Conservation (phyloP, 192 early-diverging fungal species). For the Coemansia guatemalensis region DNA sequence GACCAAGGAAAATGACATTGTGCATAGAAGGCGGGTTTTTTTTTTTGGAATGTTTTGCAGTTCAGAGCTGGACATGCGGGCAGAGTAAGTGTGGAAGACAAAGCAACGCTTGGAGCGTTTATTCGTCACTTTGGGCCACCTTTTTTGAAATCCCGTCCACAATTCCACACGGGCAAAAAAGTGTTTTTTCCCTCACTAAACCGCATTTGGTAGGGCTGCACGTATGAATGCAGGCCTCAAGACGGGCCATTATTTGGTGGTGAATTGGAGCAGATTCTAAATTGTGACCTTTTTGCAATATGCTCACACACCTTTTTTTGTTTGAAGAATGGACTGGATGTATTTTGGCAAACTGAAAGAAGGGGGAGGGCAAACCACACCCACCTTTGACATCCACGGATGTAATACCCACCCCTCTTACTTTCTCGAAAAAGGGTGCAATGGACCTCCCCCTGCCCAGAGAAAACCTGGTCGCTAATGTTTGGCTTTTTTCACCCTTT, state of each 20-base stretch:
- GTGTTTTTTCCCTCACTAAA: conserved; percentile 1
- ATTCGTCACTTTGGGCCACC: not conserved
- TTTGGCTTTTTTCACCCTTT: not conserved
- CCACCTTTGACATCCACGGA: not conserved
- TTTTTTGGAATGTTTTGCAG: not conserved
- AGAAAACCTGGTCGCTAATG: not conserved
- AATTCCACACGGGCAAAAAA: not conserved
- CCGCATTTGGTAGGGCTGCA: conserved; percentile 12
- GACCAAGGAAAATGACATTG: not conserved
- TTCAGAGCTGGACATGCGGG: not conserved
- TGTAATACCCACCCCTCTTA: not conserved
- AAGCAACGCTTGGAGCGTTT: not conserved
- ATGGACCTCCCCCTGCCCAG: not conserved
- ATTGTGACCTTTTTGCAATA: conserved; percentile 3
- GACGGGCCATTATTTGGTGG: conserved; percentile 14
- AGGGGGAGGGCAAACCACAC: not conserved
- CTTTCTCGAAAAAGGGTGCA: not conserved
- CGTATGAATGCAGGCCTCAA: conserved; percentile 20
- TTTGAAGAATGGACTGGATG: conserved; percentile 1
- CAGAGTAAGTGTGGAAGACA: not conserved
- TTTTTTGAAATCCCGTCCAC: conserved; percentile 3
- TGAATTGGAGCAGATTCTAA: conserved; percentile 13
- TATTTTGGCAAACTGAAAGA: not conserved
- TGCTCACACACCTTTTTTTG: not conserved
- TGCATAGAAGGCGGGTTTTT: not conserved